Conservation (phyloP, 2,329 filamentous ascomycete species). For the Fusarium sambucinum region DNA sequence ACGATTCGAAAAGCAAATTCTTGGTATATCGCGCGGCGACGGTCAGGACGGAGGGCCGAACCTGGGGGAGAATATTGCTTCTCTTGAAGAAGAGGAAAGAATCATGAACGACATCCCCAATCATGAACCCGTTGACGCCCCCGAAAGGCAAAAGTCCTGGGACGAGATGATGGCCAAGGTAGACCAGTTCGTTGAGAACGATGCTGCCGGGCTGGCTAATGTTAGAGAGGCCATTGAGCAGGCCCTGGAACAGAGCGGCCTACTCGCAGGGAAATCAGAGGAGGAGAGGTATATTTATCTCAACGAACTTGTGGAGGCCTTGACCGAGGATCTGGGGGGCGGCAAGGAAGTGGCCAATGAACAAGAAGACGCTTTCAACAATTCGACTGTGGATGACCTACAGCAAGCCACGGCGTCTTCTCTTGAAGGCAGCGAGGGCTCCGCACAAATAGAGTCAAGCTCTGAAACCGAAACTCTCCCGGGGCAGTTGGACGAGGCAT, state of each 20-base stretch:
- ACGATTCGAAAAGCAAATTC: slow-evolving; percentile 74
- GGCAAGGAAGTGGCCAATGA: slow-evolving; percentile 42
- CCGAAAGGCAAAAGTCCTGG: slow-evolving; percentile 60
- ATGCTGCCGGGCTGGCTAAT: slow-evolving; percentile 64
- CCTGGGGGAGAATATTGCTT: slow-evolving; percentile 9
- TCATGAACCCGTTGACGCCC: slow-evolving; percentile 5
- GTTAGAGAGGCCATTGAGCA: slow-evolving; percentile 67
- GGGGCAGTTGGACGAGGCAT: neutral
- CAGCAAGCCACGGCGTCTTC: neutral
- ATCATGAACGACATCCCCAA: slow-evolving; percentile 37
- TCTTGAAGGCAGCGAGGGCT: neutral
- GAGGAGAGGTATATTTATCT: slow-evolving; percentile 63
- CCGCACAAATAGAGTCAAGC: neutral
- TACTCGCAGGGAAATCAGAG: slow-evolving; percentile 60
- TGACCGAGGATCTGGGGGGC: slow-evolving; percentile 54
- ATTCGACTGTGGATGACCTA: slow-evolving; percentile 5
- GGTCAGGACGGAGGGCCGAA: slow-evolving; percentile 41
- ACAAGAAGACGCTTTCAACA: slow-evolving; percentile 16
- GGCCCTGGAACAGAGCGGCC: slow-evolving; percentile 66
- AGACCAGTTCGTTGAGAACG: slow-evolving; percentile 69
- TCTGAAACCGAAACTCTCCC: neutral
- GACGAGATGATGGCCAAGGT: slow-evolving; percentile 67
- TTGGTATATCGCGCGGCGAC: slow-evolving; percentile 60
- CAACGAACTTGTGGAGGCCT: slow-evolving; percentile 62
- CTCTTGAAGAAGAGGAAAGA: slow-evolving; percentile 21